phyloP scores from a whole-genome alignment of 306 rosid genomes.

The Casuarina glauca region DNA sequence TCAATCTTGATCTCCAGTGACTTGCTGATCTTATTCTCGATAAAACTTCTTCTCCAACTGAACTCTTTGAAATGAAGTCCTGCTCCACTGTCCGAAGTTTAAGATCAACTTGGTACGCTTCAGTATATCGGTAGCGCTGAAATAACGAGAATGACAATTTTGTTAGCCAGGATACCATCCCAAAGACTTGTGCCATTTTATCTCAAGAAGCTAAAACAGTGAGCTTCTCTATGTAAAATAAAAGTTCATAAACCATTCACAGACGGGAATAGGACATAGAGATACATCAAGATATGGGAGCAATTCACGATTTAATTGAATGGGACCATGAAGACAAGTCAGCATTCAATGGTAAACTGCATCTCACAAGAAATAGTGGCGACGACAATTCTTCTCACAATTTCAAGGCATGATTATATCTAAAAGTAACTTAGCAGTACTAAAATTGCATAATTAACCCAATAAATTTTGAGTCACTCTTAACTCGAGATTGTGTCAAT shows the following conservation, averaged over 20 bases:
- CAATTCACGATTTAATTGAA: too few species aligned
- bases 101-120: conserved; percentile 82
- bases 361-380: neutral
- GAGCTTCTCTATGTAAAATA: neutral
- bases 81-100: conserved; percentile 66
- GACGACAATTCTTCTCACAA: neutral
- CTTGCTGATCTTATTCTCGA: conserved; percentile 57
- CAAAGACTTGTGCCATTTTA: conserved; percentile 7
- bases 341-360: neutral
- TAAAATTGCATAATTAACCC: conserved; percentile 14
- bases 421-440: conserved; percentile 22
- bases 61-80: conserved; percentile 55
- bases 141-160: conserved; percentile 33
- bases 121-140: conserved; percentile 83
- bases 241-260: neutral
- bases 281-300: too few species aligned
- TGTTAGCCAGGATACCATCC: conserved; percentile 18
- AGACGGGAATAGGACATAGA: neutral
- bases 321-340: neutral
- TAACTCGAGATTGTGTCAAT: conserved; percentile 17
- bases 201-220: conserved; percentile 17
- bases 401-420: conserved; percentile 9
- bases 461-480: conserved; percentile 1
- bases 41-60: conserved; percentile 51
- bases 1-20: conserved; percentile 70